Conservation (phyloP, 352 stramenopile species). For the Globisporangium takayamanum region DNA sequence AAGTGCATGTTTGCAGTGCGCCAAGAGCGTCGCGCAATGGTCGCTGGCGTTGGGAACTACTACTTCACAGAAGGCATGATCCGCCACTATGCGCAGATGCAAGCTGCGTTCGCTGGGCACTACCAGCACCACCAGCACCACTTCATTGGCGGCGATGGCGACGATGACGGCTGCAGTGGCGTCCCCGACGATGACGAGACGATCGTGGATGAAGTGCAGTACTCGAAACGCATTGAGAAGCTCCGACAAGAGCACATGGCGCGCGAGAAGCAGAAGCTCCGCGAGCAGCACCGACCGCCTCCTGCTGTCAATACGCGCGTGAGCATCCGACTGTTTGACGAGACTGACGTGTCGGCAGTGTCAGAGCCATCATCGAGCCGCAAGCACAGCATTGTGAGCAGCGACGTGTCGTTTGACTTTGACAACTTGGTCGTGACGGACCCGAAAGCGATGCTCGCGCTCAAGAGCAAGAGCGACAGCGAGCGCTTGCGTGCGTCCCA, state of each 20-base stretch:
- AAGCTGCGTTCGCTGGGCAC: slow-evolving; percentile 12
- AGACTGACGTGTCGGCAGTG: slow-evolving; percentile 18
- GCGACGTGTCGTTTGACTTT: slow-evolving; percentile 36
- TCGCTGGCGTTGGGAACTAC: slow-evolving; percentile 37
- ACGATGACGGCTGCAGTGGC: slow-evolving; percentile 26
- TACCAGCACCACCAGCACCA: slow-evolving; percentile 4
- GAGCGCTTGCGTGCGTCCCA: not conserved
- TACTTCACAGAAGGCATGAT: slow-evolving; percentile 41
- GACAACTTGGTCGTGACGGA: slow-evolving; percentile 30
- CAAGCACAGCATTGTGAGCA: slow-evolving; percentile 13
- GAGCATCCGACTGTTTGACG: slow-evolving; percentile 35
- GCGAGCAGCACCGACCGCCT: slow-evolving; percentile 9
- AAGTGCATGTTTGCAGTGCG: slow-evolving; percentile 69
- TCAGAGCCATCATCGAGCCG: not conserved
- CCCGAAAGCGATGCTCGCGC: not conserved
- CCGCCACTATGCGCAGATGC: slow-evolving; percentile 33
- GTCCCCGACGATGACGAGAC: slow-evolving; percentile 35
- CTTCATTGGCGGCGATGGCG: slow-evolving; percentile 7
- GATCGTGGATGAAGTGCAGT: slow-evolving; percentile 37
- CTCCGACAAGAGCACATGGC: slow-evolving; percentile 62
- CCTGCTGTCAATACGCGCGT: slow-evolving; percentile 6
- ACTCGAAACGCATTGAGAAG: slow-evolving; percentile 43
- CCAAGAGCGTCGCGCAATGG: slow-evolving; percentile 53
- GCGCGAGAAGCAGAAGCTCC: slow-evolving; percentile 48
- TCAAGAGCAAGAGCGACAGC: slow-evolving; percentile 1